Conservation (phyloP, 305 asterid species). For the Solanum chacoense region DNA sequence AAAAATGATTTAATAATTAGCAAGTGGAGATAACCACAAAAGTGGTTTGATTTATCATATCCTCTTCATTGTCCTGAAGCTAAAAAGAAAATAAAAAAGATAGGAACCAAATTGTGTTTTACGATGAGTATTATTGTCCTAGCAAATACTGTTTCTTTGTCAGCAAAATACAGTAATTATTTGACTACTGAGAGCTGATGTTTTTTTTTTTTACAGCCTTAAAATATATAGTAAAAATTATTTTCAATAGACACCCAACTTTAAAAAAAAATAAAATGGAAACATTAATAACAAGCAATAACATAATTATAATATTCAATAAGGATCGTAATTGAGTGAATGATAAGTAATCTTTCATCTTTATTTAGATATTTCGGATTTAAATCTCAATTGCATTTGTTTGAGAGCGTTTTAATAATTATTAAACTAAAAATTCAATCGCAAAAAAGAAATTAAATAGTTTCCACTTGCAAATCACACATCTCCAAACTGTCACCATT, state of each 20-base stretch:
- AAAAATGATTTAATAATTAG: not conserved
- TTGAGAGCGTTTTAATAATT: not conserved
- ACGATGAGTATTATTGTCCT: not conserved
- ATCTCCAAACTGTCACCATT: not conserved
- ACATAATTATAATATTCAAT: too few relatives aligned
- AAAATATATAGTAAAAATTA: too few relatives aligned
- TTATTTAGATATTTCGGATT: rapidly evolving
- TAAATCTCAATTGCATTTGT: not conserved
- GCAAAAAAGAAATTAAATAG: not conserved
- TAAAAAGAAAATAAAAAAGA: not conserved
- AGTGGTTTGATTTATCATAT: not conserved
- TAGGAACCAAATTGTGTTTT: not conserved
- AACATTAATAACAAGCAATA: too few relatives aligned
- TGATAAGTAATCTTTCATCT: too few relatives aligned
- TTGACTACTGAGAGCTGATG: not conserved
- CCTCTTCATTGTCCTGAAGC: not conserved
- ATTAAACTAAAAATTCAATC: not conserved
- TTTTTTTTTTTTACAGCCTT: not conserved
- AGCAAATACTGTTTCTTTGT: not conserved
- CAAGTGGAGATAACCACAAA: not conserved
- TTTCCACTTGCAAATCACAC: not conserved
- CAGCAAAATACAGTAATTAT: not conserved
- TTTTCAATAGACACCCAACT: too few relatives aligned
- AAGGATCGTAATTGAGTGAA: too few relatives aligned
- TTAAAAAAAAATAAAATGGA: too few relatives aligned